Base-by-base conservation (phyloP, 2,329 filamentous ascomycete species). In the Paraphaeosphaeria minitans region DNA sequence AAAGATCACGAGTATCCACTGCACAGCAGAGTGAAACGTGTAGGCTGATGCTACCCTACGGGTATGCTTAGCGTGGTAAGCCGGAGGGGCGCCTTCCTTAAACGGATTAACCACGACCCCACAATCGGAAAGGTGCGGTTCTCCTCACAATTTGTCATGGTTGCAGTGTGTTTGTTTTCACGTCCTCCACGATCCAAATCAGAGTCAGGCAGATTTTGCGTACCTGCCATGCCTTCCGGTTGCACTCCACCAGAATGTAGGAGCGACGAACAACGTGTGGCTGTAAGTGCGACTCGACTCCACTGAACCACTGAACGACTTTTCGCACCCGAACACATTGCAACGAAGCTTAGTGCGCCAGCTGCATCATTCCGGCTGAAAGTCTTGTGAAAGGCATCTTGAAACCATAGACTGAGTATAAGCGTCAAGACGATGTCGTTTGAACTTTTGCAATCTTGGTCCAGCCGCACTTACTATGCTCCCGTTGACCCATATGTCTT, bases 11-110 rank as follows among this genome's bases (percentile, higher is more conserved):
- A 24, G 41, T 43, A 24, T 13, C 19, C 19, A 39, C n/a, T 9
- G 46, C 22, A 47, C 19, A 48, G 16, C 10, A 39, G 10, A 49
- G 19, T 50, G 47, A 37, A 39, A 50, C 33, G 47, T 37, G 29
- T 19, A 49, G 35, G 49, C 35, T 42, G 49, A 52, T 52, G 49
- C 27, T 52, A 42, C 49, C 49, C 35, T 52, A 22, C 49, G 49
- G 49, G 14, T 52, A 22, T 29, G 35, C 49, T 42, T 10, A 52
- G 49, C 27, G 22, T 19, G 35, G 49, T 42, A 52, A 52, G 49
- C 49, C 49, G 49, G 8, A 19, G 22, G 35, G 22, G 35, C 49
- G 49, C 49, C 49, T 41, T 41, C 49, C 49, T 29, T 6, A 52
- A 52, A 9, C 14, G 49, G 49, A 22, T 27, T 52, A 52, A 29